These are phyloP conservation scores for Orbilia brochopaga DNA, from an alignment of 2,329 filamentous ascomycete species.

Conservation along the genomic window DNA sequence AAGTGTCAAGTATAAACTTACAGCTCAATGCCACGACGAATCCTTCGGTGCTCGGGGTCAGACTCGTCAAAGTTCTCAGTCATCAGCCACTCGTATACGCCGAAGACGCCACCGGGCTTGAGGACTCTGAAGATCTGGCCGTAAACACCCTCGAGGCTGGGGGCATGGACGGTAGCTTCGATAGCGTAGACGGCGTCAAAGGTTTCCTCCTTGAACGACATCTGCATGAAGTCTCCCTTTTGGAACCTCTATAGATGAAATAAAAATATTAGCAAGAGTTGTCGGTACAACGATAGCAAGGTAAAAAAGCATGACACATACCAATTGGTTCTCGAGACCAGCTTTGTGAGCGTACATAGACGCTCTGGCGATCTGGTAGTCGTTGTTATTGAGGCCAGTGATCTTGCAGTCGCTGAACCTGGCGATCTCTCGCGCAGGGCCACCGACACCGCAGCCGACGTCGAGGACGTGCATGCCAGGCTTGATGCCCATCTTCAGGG, in stretches of 20 bases:
- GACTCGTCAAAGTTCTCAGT: conserved; percentile 91
- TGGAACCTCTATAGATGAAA: conserved; percentile 66
- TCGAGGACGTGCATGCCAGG: conserved; percentile 89
- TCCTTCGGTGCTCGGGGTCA: conserved; percentile 82
- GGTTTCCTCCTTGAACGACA: conserved; percentile 87
- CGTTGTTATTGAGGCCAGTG: conserved; percentile 96
- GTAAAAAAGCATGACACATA: conserved; percentile 14
- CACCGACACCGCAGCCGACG: conserved; percentile 95
- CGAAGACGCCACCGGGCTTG: conserved; percentile 93
- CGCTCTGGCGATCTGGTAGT: conserved; percentile 98
- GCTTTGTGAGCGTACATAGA: conserved; percentile 82
- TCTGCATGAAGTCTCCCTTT: conserved; percentile 99
- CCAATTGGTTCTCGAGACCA: conserved; percentile 76
- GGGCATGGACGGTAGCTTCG: conserved; percentile 94
- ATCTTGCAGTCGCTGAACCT: conserved; percentile 92
- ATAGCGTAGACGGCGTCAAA: conserved; percentile 98
- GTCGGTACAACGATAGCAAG: background rate
- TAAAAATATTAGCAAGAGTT: background rate
- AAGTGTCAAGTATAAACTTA: conserved; percentile 27
- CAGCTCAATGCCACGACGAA: conserved; percentile 91
- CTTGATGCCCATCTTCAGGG: conserved; percentile 82
- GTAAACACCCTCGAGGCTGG: conserved; percentile 88
- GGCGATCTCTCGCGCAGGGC: conserved; percentile 91
- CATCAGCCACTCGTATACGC: conserved; percentile 99
- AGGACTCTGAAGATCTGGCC: conserved; percentile 91